A percentile compares a stretch with the other conserved stretches of the same genome.
phyloP scores from a whole-genome alignment of 2,329 filamentous ascomycete genomes.

The Colletotrichum paranaense region DNA sequence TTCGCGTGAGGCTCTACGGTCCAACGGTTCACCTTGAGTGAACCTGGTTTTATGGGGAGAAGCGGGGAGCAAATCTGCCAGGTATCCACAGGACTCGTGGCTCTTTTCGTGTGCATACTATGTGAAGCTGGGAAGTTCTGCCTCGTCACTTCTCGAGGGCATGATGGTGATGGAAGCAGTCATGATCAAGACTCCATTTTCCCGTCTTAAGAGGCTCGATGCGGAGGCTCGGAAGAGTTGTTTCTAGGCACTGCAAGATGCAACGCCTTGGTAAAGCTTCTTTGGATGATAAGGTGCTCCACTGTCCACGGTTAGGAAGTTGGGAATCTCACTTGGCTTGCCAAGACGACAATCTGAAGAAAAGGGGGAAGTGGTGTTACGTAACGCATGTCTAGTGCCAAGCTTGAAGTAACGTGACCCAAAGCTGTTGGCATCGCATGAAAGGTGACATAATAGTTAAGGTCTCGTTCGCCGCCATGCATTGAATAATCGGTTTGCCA shows the following conservation, averaged over 20 bases:
- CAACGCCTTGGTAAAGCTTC: not conserved
- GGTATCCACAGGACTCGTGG: not conserved
- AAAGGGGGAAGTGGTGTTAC: not conserved
- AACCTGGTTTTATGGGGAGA: not conserved
- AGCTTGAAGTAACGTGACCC: not conserved
- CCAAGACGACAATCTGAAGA: not conserved
- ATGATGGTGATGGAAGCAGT: not conserved
- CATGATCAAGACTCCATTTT: no score
- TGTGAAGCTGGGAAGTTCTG: not conserved
- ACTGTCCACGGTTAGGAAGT: not conserved
- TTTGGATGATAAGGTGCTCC: not conserved
- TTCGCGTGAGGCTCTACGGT: not conserved
- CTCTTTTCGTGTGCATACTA: not conserved
- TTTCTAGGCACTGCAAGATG: not conserved
- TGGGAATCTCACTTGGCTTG: not conserved
- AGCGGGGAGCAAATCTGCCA: not conserved
- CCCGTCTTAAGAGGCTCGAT: no score
- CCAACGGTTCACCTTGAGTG: not conserved
- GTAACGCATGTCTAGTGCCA: not conserved
- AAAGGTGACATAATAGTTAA: not conserved
- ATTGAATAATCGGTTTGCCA: not conserved
- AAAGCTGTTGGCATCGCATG: not conserved
- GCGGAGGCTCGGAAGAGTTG: not conserved
- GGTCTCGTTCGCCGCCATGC: not conserved
- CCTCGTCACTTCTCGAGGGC: not conserved